Base-by-base conservation (phyloP, 768 basidiomycete genomes). In the Panaeolus cyanescens region DNA sequence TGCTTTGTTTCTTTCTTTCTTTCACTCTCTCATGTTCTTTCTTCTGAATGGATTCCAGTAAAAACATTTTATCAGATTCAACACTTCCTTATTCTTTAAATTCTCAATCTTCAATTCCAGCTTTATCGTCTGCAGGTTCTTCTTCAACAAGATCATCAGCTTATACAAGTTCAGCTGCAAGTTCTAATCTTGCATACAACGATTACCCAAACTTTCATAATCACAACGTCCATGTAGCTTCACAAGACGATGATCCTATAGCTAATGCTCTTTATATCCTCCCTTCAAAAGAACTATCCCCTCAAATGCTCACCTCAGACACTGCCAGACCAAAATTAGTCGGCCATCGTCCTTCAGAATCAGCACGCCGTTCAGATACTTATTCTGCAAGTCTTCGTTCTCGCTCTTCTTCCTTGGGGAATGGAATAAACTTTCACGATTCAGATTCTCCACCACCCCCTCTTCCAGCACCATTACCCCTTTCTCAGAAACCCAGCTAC, bases 121-220 rank as follows among this genome's bases (percentile, higher is more conserved):
- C 87, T 15, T 85, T 91, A 58, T 91, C 90, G 2, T 89, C 89
- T 4, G 83, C 84, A 39, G 85, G 85, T 45, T 90, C 92, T 0
- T 88, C 89, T 25, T 85, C 88, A 32, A 80, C 89, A 6, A 83
- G 91, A 55, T 92, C 91, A 7, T 90, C 90, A 4, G 90, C 91
- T 4, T 92, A 92, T 70, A 89, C 90, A 22, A 88, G 83, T 73
- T 85, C 86, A 19, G 88, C 45, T 50, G 45, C 87, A 58, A 89
- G 88, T 72, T 80, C 83, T 19, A n/a, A n/a, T n/a, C 71, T 84
- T 42, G 77, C 81, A 25, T 84, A 85, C 39, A 80, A 80, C 36
- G 91, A 92, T 73, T 86, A 82, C 58, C 80, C 81, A 20, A 84
- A 87, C 71, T 50, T 12, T 50, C 45, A 50, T 12, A 50, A 50